Evolutionary conservation across 495 filamentous ascomycete species (phyloP).

Genomic region (Geoglossum glabrum): DNA sequence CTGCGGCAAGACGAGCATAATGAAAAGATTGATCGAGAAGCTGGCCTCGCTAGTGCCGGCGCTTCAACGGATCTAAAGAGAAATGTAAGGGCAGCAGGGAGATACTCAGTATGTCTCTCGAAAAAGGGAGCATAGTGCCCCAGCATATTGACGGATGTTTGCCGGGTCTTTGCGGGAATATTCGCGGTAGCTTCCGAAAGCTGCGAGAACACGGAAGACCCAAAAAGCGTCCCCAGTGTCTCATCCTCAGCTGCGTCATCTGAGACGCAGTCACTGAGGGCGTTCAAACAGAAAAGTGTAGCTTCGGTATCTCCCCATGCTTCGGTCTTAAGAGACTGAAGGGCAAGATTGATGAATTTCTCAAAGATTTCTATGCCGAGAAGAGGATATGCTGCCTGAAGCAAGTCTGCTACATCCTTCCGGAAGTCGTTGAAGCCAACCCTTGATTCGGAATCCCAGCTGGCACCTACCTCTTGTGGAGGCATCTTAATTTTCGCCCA

Average conservation of each 20-base stretch:
- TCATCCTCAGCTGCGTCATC: slow-evolving; percentile 45
- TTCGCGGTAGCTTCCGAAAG: slow-evolving; percentile 29
- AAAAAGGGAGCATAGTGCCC: slow-evolving; percentile 70
- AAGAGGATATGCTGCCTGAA: slow-evolving; percentile 54
- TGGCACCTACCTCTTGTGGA: slow-evolving; percentile 20
- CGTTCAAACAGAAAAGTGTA: slow-evolving; percentile 55
- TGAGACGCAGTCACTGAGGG: slow-evolving; percentile 52
- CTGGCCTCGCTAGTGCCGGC: slow-evolving; percentile 40
- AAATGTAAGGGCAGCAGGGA: slow-evolving; percentile 61
- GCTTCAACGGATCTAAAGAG: slow-evolving; percentile 58
- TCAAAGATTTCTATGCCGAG: slow-evolving; percentile 47
- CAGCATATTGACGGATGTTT: slow-evolving; percentile 59
- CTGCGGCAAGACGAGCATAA: slow-evolving; percentile 66
- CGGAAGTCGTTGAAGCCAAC: slow-evolving; percentile 58
- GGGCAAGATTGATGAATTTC: slow-evolving; percentile 44
- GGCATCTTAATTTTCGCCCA: slow-evolving; percentile 45
- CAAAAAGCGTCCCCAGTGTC: slow-evolving; percentile 50
- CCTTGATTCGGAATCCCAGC: slow-evolving; percentile 54
- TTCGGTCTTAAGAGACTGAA: slow-evolving; percentile 32
- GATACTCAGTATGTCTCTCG: slow-evolving; percentile 42
- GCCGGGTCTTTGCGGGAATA: slow-evolving; percentile 49
- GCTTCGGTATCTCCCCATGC: slow-evolving; percentile 68
- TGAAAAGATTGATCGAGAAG: slow-evolving; percentile 61
- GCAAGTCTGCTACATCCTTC: slow-evolving; percentile 60
- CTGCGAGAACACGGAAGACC: slow-evolving; percentile 37